A percentile compares a stretch with the other conserved stretches of the same genome.
These are phyloP conservation scores for Tetrapisispora namnaoensis DNA, from an alignment of 805 yeast species.

Conservation along the genomic window DNA sequence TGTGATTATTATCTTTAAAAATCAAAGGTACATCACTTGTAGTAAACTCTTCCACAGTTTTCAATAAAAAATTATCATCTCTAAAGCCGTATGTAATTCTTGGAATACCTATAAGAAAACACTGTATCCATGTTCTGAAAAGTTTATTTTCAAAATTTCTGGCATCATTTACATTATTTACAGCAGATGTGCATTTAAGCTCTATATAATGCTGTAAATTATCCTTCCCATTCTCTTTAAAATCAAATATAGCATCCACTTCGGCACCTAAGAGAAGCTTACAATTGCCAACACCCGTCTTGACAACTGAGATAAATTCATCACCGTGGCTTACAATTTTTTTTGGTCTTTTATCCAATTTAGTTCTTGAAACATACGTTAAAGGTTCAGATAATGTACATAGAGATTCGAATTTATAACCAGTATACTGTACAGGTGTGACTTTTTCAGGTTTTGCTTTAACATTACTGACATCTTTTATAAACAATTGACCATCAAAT, in stretches of 20 bases:
- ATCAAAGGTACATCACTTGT: slow-evolving; percentile 72
- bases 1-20: slow-evolving; percentile 39
- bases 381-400: slow-evolving; percentile 72
- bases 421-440: slow-evolving; percentile 35
- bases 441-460: slow-evolving; percentile 16
- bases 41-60: slow-evolving; percentile 61
- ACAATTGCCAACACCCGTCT: slow-evolving; percentile 71
- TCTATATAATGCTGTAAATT: slow-evolving; percentile 72
- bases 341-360: slow-evolving; percentile 56
- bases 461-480: slow-evolving; percentile 37
- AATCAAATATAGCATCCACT: slow-evolving; percentile 85
- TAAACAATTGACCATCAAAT: slow-evolving; percentile 68
- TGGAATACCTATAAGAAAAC: slow-evolving; percentile 80
- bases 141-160: slow-evolving; percentile 65
- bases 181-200: slow-evolving; percentile 58
- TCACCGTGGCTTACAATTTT: slow-evolving; percentile 57
- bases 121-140: slow-evolving; percentile 84
- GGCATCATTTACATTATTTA: slow-evolving; percentile 49
- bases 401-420: slow-evolving; percentile 78
- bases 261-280: slow-evolving; percentile 75
- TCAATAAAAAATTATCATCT: slow-evolving; percentile 56
- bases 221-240: slow-evolving; percentile 38
- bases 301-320: slow-evolving; percentile 73
- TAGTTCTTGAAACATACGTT: slow-evolving; percentile 53
- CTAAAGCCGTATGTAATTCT: slow-evolving; percentile 78